Evolutionary conservation across 108 stramenopile species (phyloP).

Genomic region (Mayamaea pseudoterrestris): DNA sequence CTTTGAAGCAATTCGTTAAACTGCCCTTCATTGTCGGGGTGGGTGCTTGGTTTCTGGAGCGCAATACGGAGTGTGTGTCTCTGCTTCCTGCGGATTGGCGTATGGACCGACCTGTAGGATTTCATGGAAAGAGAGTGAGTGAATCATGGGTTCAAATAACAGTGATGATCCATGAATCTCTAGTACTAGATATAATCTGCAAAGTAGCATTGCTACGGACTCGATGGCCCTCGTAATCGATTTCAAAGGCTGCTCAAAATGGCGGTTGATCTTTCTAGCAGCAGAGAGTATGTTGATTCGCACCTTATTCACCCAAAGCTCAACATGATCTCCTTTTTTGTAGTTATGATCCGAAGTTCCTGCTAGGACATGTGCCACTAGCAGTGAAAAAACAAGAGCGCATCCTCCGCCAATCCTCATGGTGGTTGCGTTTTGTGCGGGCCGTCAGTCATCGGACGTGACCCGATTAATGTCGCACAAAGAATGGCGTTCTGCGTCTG

Average conservation of each 20-base stretch:
- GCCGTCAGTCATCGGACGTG: too few species aligned
- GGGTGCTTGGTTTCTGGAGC: conserved; percentile 84
- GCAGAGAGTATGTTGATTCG: background rate
- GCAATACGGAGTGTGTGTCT: conserved; percentile 96
- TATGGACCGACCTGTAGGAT: conserved; percentile 84
- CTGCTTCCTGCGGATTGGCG: conserved; percentile 96
- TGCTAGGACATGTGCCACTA: conserved; percentile 4
- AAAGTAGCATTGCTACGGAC: background rate
- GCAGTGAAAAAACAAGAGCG: background rate
- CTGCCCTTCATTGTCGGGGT: conserved; percentile 38
- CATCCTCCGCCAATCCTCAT: too few species aligned
- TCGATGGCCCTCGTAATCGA: background rate
- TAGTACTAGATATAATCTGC: background rate
- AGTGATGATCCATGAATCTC: background rate
- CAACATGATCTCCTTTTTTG: conserved; percentile 70
- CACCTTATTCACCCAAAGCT: conserved; percentile 94
- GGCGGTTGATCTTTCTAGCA: background rate
- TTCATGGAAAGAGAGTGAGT: background rate
- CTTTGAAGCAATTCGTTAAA: conserved; percentile 76
- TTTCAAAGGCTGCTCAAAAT: background rate
- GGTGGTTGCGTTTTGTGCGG: too few species aligned
- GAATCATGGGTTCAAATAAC: background rate
- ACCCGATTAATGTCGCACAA: too few species aligned
- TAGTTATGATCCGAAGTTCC: conserved; percentile 45
- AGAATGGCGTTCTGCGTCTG: too few species aligned